Evolutionary conservation across 2,329 filamentous ascomycete species (phyloP).

Genomic region (Sphaerostilbella broomeana): DNA sequence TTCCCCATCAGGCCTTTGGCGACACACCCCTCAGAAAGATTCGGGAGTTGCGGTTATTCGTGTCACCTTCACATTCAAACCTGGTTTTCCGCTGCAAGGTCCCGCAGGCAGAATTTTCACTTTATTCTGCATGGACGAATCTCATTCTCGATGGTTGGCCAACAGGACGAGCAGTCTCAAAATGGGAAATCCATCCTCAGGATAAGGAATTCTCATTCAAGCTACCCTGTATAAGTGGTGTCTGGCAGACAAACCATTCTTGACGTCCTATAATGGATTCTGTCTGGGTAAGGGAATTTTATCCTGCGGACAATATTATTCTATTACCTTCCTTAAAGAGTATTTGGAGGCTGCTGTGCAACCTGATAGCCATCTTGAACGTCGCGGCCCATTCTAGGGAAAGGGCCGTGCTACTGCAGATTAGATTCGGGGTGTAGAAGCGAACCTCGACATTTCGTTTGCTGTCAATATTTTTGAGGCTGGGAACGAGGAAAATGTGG

Average conservation of each 20-base stretch:
- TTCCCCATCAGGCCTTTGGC: not conserved
- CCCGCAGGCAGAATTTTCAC: no score
- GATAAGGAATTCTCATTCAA: conserved; percentile 1
- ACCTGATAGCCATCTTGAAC: conserved; percentile 9
- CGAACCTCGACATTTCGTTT: conserved; percentile 1
- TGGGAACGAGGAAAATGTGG: not conserved
- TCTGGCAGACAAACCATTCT: no score
- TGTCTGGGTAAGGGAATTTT: conserved; percentile 2
- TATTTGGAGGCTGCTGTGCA: conserved; percentile 12
- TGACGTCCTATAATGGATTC: no score
- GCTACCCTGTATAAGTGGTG: not conserved
- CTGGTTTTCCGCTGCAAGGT: conserved; percentile 7
- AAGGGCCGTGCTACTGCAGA: conserved; percentile 9
- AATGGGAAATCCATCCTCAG: conserved; percentile 1
- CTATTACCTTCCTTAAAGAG: conserved; percentile 17
- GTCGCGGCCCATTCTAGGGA: conserved; percentile 11
- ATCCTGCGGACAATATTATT: no score
- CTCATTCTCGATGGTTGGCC: no score
- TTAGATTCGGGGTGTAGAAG: conserved; percentile 10
- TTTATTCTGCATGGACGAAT: no score
- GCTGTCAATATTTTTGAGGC: conserved; percentile 8
- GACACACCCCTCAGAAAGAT: conserved; percentile 4
- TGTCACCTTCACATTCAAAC: conserved; percentile 4
- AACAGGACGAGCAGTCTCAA: not conserved
- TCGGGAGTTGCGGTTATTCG: conserved; percentile 9